These are phyloP conservation scores for Xerocomellus intermedius DNA, from an alignment of 768 basidiomycete species.

Conservation along the genomic window DNA sequence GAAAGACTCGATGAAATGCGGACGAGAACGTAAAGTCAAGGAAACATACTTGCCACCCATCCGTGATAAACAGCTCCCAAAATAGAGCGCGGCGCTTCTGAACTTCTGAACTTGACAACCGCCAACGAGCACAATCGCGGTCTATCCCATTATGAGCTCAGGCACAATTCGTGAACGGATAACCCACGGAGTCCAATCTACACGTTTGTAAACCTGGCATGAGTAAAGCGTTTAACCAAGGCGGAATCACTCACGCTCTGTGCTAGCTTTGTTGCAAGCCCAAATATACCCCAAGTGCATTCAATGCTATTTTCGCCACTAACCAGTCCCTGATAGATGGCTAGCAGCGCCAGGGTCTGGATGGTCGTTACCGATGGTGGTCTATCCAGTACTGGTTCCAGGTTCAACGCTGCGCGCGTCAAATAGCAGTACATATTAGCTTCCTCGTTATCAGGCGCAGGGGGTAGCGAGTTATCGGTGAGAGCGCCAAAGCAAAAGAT, in stretches of 20 bases:
- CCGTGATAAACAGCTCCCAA: slow-evolving; percentile 74
- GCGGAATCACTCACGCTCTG: slow-evolving; percentile 54
- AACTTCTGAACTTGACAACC: slow-evolving; percentile 56
- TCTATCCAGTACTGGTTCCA: slow-evolving; percentile 68
- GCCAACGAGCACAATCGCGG: slow-evolving; percentile 72
- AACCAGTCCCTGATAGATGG: slow-evolving; percentile 67
- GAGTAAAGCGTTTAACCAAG: neutral
- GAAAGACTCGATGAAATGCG: neutral
- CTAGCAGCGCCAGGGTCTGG: slow-evolving; percentile 65
- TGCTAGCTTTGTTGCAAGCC: slow-evolving; percentile 61
- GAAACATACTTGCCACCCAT: slow-evolving; percentile 64
- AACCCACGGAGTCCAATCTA: slow-evolving; percentile 69
- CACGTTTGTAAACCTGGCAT: neutral
- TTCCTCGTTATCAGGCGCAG: slow-evolving; percentile 50
- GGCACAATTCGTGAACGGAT: neutral
- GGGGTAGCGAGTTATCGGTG: slow-evolving; percentile 51
- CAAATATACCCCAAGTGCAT: slow-evolving; percentile 64
- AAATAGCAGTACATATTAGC: slow-evolving; percentile 58
- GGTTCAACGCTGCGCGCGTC: slow-evolving; percentile 59
- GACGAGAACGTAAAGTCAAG: neutral
- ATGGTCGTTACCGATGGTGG: slow-evolving; percentile 72
- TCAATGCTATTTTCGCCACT: slow-evolving; percentile 71
- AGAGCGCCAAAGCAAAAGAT: slow-evolving; percentile 63
- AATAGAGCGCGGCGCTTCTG: slow-evolving; percentile 70
- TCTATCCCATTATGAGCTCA: slow-evolving; percentile 42